Conservation (phyloP, 805 yeast species). For the Starmerella ratchasimensis region DNA sequence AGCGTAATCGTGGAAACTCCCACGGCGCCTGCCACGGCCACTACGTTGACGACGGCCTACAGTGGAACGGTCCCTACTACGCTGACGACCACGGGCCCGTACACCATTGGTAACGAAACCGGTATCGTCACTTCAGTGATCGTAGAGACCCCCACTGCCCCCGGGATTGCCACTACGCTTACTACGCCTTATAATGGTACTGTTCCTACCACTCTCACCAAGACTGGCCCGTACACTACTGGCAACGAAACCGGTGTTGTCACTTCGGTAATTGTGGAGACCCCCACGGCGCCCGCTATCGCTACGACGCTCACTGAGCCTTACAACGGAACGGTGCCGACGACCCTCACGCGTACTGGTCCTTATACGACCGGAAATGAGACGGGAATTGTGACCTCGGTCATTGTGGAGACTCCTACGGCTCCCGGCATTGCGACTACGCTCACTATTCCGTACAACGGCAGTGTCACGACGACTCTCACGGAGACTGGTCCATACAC, state of each 20-base stretch:
- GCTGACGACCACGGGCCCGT: slow-evolving; percentile 1
- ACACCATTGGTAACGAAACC: slow-evolving; percentile 1
- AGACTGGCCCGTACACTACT: slow-evolving; percentile 4
- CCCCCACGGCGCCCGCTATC: slow-evolving; percentile 1
- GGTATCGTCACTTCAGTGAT: slow-evolving; percentile 5
- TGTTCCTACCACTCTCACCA: background rate
- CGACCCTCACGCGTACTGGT: slow-evolving; percentile 2
- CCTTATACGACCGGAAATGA: slow-evolving; percentile 2
- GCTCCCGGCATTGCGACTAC: slow-evolving; percentile 3
- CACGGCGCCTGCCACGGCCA: slow-evolving; percentile 1
- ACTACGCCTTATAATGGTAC: slow-evolving; percentile 1
- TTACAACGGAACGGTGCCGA: background rate
- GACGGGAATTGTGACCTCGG: slow-evolving; percentile 1
- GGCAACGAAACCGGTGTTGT: background rate
- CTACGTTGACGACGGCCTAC: background rate
- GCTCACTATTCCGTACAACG: slow-evolving; percentile 1
- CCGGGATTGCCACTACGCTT: slow-evolving; percentile 1
- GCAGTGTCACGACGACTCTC: slow-evolving; percentile 1
- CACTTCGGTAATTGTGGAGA: background rate
- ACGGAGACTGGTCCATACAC: slow-evolving; percentile 6
- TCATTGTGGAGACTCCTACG: slow-evolving; percentile 3
- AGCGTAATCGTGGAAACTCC: background rate
- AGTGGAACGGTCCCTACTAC: slow-evolving; percentile 2
- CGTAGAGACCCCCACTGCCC: slow-evolving; percentile 3
- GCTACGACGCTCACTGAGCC: slow-evolving; percentile 4